Evolutionary conservation across 306 rosid species (phyloP).

Genomic region (Macrotyloma uniflorum): DNA sequence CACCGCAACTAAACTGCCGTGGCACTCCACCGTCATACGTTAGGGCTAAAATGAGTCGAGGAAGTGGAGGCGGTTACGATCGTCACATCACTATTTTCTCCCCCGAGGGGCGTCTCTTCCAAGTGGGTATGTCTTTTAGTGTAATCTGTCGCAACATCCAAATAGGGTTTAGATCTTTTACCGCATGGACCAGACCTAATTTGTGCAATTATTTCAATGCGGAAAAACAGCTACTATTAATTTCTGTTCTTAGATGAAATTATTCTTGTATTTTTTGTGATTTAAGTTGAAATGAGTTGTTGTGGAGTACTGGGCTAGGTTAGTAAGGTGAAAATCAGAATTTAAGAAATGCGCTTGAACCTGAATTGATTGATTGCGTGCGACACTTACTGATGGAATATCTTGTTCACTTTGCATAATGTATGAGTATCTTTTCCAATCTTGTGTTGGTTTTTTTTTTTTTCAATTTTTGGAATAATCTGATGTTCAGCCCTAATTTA

Average conservation of each 20-base stretch:
- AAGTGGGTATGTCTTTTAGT: slow-evolving; percentile 51
- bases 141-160: background rate
- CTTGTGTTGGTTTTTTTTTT: background rate
- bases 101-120: slow-evolving; percentile 97
- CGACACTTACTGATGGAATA: background rate
- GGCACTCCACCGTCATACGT: background rate
- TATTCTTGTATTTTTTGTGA: background rate
- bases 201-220: background rate
- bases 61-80: slow-evolving; percentile 98
- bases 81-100: slow-evolving; percentile 99
- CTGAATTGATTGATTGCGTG: background rate
- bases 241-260: background rate
- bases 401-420: background rate
- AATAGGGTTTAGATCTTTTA: background rate
- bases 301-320: slow-evolving; percentile 12
- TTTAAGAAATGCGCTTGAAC: background rate
- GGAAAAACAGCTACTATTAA: background rate
- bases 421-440: background rate
- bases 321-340: background rate
- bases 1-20: slow-evolving; percentile 12
- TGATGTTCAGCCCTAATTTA: background rate
- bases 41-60: slow-evolving; percentile 58
- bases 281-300: background rate
- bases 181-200: background rate
- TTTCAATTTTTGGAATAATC: background rate